Conservation (phyloP, 176 grass and related monocot genomes). For the Elymus sibiricus region DNA sequence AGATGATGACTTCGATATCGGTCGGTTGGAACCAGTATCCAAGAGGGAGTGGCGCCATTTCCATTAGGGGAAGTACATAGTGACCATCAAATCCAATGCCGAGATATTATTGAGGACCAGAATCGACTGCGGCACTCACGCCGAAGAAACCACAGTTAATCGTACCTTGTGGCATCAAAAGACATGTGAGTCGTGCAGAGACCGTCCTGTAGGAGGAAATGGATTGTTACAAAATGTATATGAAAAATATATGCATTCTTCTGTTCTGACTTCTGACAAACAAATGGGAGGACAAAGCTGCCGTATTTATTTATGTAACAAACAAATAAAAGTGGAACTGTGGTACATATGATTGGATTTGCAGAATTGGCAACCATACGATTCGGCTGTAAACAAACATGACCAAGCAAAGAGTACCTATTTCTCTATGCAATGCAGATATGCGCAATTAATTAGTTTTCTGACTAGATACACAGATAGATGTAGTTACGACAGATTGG, state of each 20-base stretch:
- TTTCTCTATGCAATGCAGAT: too few species aligned
- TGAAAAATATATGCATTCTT: background rate
- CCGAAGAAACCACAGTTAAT: slow-evolving; percentile 20
- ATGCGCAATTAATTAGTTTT: too few species aligned
- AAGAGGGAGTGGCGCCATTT: slow-evolving; percentile 47
- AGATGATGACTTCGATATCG: slow-evolving; percentile 65
- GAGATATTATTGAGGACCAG: slow-evolving; percentile 35
- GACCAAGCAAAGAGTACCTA: too few species aligned
- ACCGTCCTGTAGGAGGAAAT: slow-evolving; percentile 28
- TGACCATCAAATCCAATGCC: slow-evolving; percentile 36
- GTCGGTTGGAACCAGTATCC: slow-evolving; percentile 46
- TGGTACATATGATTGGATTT: too few species aligned
- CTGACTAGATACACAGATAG: too few species aligned
- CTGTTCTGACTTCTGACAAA: too few species aligned
- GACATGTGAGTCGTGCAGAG: slow-evolving; percentile 42
- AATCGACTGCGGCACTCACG: slow-evolving; percentile 24
- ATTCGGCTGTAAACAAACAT: too few species aligned
- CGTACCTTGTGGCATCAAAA: slow-evolving; percentile 47
- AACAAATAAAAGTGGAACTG: too few species aligned
- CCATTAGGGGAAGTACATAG: slow-evolving; percentile 34
- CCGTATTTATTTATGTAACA: too few species aligned
- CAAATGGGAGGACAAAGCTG: too few species aligned
- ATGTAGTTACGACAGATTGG: too few species aligned
- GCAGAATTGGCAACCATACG: too few species aligned
- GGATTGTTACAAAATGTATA: background rate